These are phyloP conservation scores for Tarenaya hassleriana DNA, from an alignment of 345 rosid species.

Conservation along the genomic window DNA sequence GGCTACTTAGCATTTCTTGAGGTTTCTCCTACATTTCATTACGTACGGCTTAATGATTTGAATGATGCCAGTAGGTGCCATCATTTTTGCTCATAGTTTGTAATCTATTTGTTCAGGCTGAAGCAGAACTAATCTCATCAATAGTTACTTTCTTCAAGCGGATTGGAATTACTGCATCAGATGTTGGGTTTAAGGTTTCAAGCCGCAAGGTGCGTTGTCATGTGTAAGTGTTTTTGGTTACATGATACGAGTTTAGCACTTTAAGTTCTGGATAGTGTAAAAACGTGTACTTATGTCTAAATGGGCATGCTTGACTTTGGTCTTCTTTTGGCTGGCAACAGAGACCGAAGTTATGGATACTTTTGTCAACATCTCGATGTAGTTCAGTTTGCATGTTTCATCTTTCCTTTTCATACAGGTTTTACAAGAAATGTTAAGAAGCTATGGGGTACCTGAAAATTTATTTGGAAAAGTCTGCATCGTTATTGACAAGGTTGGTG, in stretches of 20 bases:
- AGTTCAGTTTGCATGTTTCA: slow-evolving; percentile 3
- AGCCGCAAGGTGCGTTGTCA: slow-evolving; percentile 75
- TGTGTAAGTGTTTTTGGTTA: no score
- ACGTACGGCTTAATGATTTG: no score
- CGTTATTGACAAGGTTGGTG: slow-evolving; percentile 85
- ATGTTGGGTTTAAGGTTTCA: slow-evolving; percentile 87
- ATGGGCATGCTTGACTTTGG: no score
- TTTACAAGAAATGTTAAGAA: slow-evolving; percentile 71
- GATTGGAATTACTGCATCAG: slow-evolving; percentile 73
- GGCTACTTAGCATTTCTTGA: no score
- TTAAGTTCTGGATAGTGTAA: no score
- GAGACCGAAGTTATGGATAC: background rate
- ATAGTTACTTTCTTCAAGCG: slow-evolving; percentile 72
- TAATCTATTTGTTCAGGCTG: slow-evolving; percentile 46
- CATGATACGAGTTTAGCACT: slow-evolving; percentile 5
- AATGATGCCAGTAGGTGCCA: background rate
- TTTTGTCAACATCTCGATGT: slow-evolving; percentile 6
- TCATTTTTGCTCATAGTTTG: background rate
- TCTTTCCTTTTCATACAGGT: slow-evolving; percentile 41
- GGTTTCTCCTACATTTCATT: background rate
- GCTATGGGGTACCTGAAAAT: slow-evolving; percentile 60
- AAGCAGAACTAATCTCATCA: slow-evolving; percentile 90
- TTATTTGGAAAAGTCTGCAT: slow-evolving; percentile 77
- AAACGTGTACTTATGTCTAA: no score
- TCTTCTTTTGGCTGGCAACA: background rate